Evolutionary conservation across 495 filamentous ascomycete species (phyloP), one percentile per base, ranked within the genome.

Genomic region (Aspergillus avenaceus): DNA sequence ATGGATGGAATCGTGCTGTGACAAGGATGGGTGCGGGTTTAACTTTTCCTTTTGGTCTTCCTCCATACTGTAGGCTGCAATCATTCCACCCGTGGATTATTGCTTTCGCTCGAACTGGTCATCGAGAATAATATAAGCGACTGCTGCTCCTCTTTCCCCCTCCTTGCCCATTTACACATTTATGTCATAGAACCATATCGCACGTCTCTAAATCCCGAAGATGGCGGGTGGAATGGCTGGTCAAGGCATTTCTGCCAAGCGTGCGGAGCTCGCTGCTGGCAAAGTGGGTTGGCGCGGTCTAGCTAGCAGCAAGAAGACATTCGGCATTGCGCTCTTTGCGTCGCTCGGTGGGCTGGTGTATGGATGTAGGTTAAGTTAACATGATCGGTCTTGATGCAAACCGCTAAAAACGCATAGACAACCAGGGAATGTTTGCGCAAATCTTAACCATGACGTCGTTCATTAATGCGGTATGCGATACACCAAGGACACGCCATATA

Each of bases 381-480:
- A 13, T 19, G 11, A 2, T 29, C n/a, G n/a, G 11, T 7, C 21
- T 46, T 25, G n/a, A 5, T n/a, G 14, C n/a, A n/a, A 38, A n/a
- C n/a, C 8, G 26, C 44, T 53, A 3, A 53, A 4, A 12, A 22
- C n/a, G 13, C 26, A 0, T 26, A 68, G 65, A 69, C 48, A 69
- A 70, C 45, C 66, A 70, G 52, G 66, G 66, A 54, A 70, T 70
- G 66, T 70, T 70, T 41, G 63, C 64, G 1, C 64, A 66, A 37
- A 59, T 70, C n/a, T 46, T 70, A 37, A 66, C 61, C 2, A 70
- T 70, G 66, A 31, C 42, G 6, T 55, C 64, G 0, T 70, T 70
- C 47, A 56, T 60, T 8, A 27, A 45, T 12, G 60, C 64, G 3
- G 65, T 68, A 59, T 38, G 49, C 9, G 31, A n/a, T n/a, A n/a